phyloP scores from a whole-genome alignment of 208 protist species.

The Sergeia podlipaevii region DNA sequence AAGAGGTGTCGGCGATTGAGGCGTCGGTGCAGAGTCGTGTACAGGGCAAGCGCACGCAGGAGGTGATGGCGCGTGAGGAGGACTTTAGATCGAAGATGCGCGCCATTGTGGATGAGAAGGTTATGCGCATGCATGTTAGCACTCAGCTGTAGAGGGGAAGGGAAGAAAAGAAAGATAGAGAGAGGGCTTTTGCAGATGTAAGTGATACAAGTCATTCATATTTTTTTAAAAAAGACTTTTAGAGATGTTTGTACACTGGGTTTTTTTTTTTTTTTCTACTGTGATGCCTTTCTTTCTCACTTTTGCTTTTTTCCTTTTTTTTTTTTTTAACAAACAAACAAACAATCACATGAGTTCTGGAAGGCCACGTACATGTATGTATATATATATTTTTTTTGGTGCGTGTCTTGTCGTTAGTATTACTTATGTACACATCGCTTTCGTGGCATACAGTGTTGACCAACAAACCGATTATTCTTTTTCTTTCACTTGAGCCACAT shows the following conservation, averaged over 20 bases:
- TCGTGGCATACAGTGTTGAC: too few species aligned
- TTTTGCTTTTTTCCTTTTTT: neutral
- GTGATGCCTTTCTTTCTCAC: neutral
- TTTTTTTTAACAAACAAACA: constrained; percentile 7
- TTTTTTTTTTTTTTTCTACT: neutral
- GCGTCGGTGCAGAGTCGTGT: constrained; percentile 28
- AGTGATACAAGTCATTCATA: too few species aligned
- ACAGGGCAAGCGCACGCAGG: constrained; percentile 20
- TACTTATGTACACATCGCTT: too few species aligned
- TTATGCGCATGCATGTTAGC: constrained; percentile 12
- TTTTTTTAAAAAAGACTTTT: too few species aligned
- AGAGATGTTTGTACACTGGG: too few species aligned
- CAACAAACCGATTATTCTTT: too few species aligned
- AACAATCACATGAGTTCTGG: neutral
- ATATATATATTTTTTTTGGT: neutral
- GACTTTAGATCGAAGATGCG: neutral
- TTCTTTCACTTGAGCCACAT: constrained; percentile 2
- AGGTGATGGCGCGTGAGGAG: constrained; percentile 12
- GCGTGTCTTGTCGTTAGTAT: neutral
- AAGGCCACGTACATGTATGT: neutral
- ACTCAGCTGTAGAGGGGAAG: neutral
- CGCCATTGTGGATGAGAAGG: constrained; percentile 12
- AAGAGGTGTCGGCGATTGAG: constrained; percentile 45
- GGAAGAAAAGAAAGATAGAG: constrained; percentile 6
- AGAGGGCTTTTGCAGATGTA: too few species aligned